A percentile compares a stretch with the other conserved stretches of the same genome.
These are phyloP conservation scores for Rhododendron ovatum DNA, from an alignment of 148 eudicot genomes.

Conservation along the genomic window DNA sequence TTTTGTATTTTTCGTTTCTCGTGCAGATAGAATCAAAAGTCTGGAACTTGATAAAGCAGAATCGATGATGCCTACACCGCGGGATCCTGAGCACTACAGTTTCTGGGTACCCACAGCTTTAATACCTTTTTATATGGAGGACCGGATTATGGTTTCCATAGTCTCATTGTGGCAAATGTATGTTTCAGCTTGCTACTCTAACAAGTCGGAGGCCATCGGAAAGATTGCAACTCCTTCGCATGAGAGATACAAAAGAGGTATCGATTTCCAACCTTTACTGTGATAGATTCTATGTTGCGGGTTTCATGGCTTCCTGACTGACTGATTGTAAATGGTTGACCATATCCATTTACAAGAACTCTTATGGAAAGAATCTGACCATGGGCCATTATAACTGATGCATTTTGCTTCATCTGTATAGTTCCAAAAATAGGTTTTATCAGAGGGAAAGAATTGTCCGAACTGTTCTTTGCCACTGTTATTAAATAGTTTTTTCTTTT, in stretches of 20 bases:
- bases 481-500: not conserved
- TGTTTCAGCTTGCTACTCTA: slow-evolving; percentile 67
- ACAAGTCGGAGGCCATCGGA: slow-evolving; percentile 77
- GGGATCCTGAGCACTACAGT: slow-evolving; percentile 88
- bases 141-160: not conserved
- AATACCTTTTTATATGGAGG: slow-evolving; percentile 1
- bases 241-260: slow-evolving; percentile 92
- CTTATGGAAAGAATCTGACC: not conserved
- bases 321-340: not conserved
- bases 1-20: slow-evolving; percentile 63
- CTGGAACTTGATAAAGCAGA: slow-evolving; percentile 76
- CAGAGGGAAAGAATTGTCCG: not conserved
- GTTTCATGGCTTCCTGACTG: not conserved
- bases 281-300: not conserved
- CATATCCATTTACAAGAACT: not conserved
- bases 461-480: not conserved
- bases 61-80: slow-evolving; percentile 73
- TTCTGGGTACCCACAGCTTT: slow-evolving; percentile 69
- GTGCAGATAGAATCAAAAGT: slow-evolving; percentile 66
- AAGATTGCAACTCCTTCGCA: slow-evolving; percentile 67
- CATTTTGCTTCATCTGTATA: not conserved
- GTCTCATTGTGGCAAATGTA: not conserved
- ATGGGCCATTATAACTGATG: not conserved
- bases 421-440: not conserved
- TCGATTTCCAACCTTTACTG: not conserved